Percentiles rank a stretch among this genome's conserved stretches.
Conservation (phyloP, 768 basidiomycete species). For the Pulveroboletus sp. region DNA sequence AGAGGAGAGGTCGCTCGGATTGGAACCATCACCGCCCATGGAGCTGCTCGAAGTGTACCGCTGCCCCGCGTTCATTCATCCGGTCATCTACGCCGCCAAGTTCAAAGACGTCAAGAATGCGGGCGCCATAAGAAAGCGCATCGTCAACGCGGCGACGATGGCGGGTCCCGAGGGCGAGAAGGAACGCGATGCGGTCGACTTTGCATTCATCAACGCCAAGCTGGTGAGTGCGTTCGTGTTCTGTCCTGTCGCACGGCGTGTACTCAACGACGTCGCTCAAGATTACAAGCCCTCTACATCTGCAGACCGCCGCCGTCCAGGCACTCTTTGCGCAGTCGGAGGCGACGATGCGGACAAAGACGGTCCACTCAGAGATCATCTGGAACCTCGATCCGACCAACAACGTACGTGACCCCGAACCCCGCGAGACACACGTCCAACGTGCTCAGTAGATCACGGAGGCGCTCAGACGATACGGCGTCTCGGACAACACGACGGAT, state of each 20-base stretch:
- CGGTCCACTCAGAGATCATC: constrained; percentile 88
- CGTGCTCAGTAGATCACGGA: constrained; percentile 66
- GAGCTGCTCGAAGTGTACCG: constrained; percentile 49
- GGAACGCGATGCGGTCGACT: constrained; percentile 78
- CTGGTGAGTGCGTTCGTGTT: constrained; percentile 51
- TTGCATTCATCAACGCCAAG: constrained; percentile 83
- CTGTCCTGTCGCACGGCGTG: neutral
- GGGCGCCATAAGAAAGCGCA: constrained; percentile 51
- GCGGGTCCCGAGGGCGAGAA: constrained; percentile 55
- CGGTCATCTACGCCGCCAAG: constrained; percentile 55
- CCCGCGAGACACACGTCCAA: neutral
- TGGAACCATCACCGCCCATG: neutral
- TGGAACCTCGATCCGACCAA: constrained; percentile 83
- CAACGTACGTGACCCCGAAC: constrained; percentile 48
- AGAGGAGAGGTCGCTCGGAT: constrained; percentile 2
- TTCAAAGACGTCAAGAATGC: constrained; percentile 67
- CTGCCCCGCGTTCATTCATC: constrained; percentile 48
- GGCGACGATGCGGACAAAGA: constrained; percentile 67
- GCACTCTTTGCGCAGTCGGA: constrained; percentile 67
- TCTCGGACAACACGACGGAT: constrained; percentile 59
- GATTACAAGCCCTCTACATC: constrained; percentile 78
- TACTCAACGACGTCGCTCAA: constrained; percentile 30
- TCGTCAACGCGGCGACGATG: constrained; percentile 64
- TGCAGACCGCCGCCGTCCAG: constrained; percentile 81
- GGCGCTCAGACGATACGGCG: constrained; percentile 79